Evolutionary conservation across 768 basidiomycete species (phyloP).

Genomic region (Mycena capillaripes): DNA sequence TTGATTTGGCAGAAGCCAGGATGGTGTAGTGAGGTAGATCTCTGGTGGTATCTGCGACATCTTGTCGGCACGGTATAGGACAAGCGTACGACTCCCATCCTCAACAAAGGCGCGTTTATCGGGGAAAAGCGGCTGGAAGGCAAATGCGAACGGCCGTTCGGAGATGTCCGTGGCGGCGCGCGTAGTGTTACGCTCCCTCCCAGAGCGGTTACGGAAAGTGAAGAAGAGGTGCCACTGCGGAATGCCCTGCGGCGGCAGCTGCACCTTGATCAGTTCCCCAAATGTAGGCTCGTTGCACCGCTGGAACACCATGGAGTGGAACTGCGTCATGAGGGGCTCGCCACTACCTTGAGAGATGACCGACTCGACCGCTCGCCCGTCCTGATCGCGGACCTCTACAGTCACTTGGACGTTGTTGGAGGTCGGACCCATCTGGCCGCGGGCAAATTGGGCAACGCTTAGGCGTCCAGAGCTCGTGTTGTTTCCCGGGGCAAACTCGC

Average conservation of each 20-base stretch:
- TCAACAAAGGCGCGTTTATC: conserved; percentile 84
- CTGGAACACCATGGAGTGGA: conserved; percentile 92
- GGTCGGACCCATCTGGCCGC: conserved; percentile 65
- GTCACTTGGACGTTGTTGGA: conserved; percentile 88
- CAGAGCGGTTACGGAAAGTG: conserved; percentile 86
- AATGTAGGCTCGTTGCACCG: conserved; percentile 92
- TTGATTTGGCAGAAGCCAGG: conserved; percentile 69
- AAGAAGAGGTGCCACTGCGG: conserved; percentile 94
- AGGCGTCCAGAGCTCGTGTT: conserved; percentile 62
- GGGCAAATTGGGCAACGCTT: conserved; percentile 74
- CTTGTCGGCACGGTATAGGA: conserved; percentile 89
- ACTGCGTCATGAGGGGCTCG: conserved; percentile 84
- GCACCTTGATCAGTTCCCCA: conserved; percentile 93
- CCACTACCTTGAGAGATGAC: conserved; percentile 89
- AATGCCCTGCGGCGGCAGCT: conserved; percentile 75
- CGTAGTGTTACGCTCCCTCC: conserved; percentile 60
- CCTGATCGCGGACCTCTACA: conserved; percentile 85
- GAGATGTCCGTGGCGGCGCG: conserved; percentile 53
- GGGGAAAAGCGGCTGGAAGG: conserved; percentile 89
- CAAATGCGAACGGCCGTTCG: conserved; percentile 92
- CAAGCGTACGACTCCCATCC: conserved; percentile 89
- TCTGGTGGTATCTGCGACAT: conserved; percentile 71
- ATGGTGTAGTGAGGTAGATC: conserved; percentile 79
- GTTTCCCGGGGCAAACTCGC: conserved; percentile 81
- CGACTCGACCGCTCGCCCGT: conserved; percentile 77